Conservation (phyloP, 345 rosid genomes). For the Erucastrum elatum region DNA sequence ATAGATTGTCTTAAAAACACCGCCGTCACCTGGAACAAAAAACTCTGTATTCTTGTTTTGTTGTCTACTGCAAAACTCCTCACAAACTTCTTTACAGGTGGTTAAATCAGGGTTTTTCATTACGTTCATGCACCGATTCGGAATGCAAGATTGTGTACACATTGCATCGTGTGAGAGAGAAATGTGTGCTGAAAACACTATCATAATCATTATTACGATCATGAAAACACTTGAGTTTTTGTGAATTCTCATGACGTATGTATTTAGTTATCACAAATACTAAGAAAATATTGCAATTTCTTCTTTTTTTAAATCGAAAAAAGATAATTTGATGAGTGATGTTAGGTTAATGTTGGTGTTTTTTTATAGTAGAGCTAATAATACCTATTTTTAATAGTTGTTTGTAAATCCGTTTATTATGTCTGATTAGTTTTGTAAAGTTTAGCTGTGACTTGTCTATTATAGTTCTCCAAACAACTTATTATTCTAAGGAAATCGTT, state of each 20-base stretch:
- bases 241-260: neutral
- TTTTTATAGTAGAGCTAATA: neutral
- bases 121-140: neutral
- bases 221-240: neutral
- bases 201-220: neutral
- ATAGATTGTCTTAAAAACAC: neutral
- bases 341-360: neutral
- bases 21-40: neutral
- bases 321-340: neutral
- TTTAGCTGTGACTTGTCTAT: neutral
- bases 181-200: neutral
- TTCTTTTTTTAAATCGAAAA: neutral
- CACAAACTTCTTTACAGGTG: neutral
- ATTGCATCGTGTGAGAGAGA: neutral
- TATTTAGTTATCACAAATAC: neutral
- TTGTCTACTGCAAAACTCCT: neutral
- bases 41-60: too few species aligned
- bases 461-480: too few species aligned
- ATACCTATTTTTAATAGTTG: neutral
- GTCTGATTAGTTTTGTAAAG: neutral
- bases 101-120: neutral
- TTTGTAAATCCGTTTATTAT: neutral
- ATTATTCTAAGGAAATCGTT: neutral
- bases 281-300: neutral
- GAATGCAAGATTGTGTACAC: slow-evolving; percentile 1